Percentiles rank a stretch among this genome's conserved stretches.
Evolutionary conservation across 192 early-diverging fungal genomes (phyloP).

Genomic region (Entophlyctis helioformis): DNA sequence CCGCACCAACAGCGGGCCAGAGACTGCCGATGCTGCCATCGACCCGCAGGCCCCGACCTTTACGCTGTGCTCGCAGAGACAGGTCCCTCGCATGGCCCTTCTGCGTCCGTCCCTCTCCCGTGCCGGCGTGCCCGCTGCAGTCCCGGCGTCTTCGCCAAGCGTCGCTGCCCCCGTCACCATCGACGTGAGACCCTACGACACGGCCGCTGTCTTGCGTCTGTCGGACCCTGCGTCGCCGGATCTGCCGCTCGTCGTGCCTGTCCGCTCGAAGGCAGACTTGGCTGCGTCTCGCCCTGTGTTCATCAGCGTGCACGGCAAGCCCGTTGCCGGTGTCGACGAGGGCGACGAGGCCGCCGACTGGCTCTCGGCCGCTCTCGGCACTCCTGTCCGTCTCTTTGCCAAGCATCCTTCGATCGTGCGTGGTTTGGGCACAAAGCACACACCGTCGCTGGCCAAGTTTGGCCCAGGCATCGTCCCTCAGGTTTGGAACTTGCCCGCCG

Average conservation of each 20-base stretch:
- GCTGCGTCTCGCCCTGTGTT: conserved; percentile 1
- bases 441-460: conserved; percentile 22
- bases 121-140: background rate
- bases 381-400: conserved; percentile 22
- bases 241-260: background rate
- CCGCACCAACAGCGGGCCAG: too few relatives aligned
- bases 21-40: too few relatives aligned
- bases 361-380: conserved; percentile 33
- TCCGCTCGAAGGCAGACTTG: conserved; percentile 1
- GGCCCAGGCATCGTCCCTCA: background rate
- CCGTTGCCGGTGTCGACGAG: conserved; percentile 40
- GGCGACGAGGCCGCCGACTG: conserved; percentile 51
- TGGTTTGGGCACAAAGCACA: conserved; percentile 21
- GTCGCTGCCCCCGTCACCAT: background rate
- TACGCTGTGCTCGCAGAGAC: conserved; percentile 21
- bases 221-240: conserved; percentile 20
- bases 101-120: conserved; percentile 8
- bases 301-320: conserved; percentile 12
- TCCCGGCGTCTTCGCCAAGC: background rate
- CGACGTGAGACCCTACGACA: conserved; percentile 4
- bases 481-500: background rate
- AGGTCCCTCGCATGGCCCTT: conserved; percentile 16
- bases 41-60: conserved; percentile 2
- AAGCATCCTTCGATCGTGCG: conserved; percentile 34
- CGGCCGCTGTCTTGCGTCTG: conserved; percentile 16